Conservation (phyloP, 805 yeast genomes). For the Wickerhamiella australiensis region DNA sequence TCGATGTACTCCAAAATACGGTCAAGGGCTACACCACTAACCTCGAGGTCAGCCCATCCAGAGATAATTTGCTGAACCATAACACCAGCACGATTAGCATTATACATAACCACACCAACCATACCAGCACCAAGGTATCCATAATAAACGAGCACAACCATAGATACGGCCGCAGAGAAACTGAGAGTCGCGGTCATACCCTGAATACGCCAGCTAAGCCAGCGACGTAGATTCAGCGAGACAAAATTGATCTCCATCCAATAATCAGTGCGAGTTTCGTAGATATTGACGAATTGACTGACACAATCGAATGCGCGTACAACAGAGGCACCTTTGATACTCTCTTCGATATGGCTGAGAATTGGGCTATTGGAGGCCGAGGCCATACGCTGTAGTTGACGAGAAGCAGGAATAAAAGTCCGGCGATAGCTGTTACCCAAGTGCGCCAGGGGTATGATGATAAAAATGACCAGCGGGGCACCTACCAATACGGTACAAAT, state of each 20-base stretch:
- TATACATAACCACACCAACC: slow-evolving; percentile 80
- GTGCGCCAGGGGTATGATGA: slow-evolving; percentile 40
- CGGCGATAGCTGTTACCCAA: slow-evolving; percentile 57
- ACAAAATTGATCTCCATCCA: slow-evolving; percentile 44
- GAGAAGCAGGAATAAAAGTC: slow-evolving; percentile 52
- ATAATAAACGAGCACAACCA: slow-evolving; percentile 47
- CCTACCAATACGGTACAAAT: slow-evolving; percentile 48
- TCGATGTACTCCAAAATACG: slow-evolving; percentile 67
- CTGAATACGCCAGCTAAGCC: slow-evolving; percentile 86
- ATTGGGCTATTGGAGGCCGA: slow-evolving; percentile 64
- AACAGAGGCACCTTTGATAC: slow-evolving; percentile 62
- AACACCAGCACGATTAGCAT: slow-evolving; percentile 75
- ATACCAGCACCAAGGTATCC: slow-evolving; percentile 68
- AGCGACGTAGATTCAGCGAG: slow-evolving; percentile 69
- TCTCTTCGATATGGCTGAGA: slow-evolving; percentile 71
- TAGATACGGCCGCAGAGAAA: slow-evolving; percentile 62
- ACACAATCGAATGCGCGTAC: slow-evolving; percentile 60
- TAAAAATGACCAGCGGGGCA: slow-evolving; percentile 55
- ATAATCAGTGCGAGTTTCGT: slow-evolving; percentile 22
- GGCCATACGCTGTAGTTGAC: slow-evolving; percentile 64
- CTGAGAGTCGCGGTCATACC: slow-evolving; percentile 72
- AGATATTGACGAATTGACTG: slow-evolving; percentile 41
- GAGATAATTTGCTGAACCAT: slow-evolving; percentile 82
- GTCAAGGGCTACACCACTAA: slow-evolving; percentile 84
- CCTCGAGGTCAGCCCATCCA: slow-evolving; percentile 87